Percentiles rank a stretch among this genome's conserved stretches.
phyloP scores from a whole-genome alignment of 176 grass and related monocot species.

The Calamus simplicifolius region DNA sequence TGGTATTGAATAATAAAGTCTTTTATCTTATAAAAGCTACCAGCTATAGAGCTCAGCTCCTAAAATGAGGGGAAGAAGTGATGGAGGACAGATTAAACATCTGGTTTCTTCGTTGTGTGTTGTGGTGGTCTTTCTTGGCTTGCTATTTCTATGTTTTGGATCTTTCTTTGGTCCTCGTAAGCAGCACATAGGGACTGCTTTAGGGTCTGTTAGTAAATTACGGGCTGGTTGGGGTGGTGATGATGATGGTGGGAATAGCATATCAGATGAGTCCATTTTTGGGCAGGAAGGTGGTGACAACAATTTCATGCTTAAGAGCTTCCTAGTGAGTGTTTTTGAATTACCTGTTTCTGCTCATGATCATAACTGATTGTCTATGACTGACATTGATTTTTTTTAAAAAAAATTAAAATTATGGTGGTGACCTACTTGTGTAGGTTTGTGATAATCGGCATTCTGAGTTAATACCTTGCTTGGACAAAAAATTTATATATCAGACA shows the following conservation, averaged over 20 bases:
- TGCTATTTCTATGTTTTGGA: constrained; percentile 78
- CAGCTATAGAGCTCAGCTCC: too few relatives aligned
- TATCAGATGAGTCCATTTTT: constrained; percentile 77
- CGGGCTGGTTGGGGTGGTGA: constrained; percentile 62
- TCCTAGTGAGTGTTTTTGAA: constrained; percentile 55
- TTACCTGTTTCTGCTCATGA: neutral
- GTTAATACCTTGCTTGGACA: constrained; percentile 95
- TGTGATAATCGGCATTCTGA: constrained; percentile 92
- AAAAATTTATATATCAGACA: constrained; percentile 97
- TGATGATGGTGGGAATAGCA: constrained; percentile 32
- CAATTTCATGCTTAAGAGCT: constrained; percentile 53
- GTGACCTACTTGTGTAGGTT: constrained; percentile 27
- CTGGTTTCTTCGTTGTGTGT: constrained; percentile 39
- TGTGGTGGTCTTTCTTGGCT: constrained; percentile 58
- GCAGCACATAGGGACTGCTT: constrained; percentile 36
- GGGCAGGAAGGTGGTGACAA: constrained; percentile 39
- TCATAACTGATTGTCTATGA: neutral
- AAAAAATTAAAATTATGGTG: too few relatives aligned
- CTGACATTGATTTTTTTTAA: neutral
- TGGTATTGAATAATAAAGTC: too few relatives aligned
- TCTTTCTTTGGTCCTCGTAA: constrained; percentile 47
- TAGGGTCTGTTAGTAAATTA: constrained; percentile 78
- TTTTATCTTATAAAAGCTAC: too few relatives aligned
- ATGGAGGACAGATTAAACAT: constrained; percentile 59
- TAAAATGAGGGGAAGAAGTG: constrained; percentile 72